Percentiles rank a stretch among this genome's conserved stretches.
Evolutionary conservation across 139 green algal genomes (phyloP).

Genomic region (Trebouxia sp.): DNA sequence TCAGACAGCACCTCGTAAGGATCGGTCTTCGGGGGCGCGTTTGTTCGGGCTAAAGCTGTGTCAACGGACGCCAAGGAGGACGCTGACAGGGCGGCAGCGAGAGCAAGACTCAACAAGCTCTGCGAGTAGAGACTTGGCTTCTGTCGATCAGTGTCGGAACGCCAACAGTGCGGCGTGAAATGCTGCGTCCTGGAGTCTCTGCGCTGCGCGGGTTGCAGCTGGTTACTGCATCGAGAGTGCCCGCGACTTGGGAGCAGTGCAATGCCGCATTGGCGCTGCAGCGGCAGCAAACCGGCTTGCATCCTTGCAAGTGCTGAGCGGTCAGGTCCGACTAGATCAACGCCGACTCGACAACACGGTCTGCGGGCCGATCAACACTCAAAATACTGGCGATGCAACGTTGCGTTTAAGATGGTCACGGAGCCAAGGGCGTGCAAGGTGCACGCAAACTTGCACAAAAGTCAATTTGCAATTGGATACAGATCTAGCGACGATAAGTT

Average conservation of each 20-base stretch:
- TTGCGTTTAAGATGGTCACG: no score
- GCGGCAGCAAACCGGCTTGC: background rate
- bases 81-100: background rate
- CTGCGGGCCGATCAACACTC: no score
- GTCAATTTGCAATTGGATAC: slow-evolving; percentile 17
- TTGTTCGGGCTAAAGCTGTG: background rate
- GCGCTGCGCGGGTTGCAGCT: background rate
- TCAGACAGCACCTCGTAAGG: background rate
- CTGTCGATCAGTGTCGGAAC: background rate
- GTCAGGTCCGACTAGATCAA: no score
- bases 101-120: background rate
- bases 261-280: slow-evolving; percentile 3
- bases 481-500: background rate
- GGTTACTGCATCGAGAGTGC: background rate
- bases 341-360: no score
- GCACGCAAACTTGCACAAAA: no score
- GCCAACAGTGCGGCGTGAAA: no score
- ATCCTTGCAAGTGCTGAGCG: no score
- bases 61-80: background rate
- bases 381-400: no score
- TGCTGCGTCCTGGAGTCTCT: no score
- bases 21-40: background rate
- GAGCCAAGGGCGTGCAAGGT: no score
- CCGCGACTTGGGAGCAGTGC: background rate
- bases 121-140: background rate